These are phyloP conservation scores for Coemansia sp. DNA, from an alignment of 192 early-diverging fungal species.

Conservation along the genomic window DNA sequence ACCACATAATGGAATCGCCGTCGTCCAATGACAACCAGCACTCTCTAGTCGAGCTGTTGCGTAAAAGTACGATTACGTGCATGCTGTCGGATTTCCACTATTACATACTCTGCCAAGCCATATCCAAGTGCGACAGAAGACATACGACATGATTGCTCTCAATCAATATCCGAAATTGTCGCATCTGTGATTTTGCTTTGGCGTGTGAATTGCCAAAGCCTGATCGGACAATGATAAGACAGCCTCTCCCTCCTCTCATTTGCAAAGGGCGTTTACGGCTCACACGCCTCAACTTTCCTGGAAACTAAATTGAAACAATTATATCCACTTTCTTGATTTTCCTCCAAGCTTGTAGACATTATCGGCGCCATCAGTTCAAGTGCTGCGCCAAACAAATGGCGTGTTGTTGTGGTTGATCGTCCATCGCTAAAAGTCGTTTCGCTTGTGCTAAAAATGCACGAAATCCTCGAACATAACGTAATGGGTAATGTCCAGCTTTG, in stretches of 20 bases:
- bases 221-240: slow-evolving; percentile 1
- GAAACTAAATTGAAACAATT: neutral
- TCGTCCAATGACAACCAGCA: neutral
- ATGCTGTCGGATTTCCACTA: neutral
- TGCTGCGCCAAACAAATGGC: slow-evolving; percentile 39
- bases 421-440: slow-evolving; percentile 52
- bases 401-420: slow-evolving; percentile 51
- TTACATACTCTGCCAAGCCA: neutral
- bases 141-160: neutral
- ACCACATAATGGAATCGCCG: neutral
- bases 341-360: slow-evolving; percentile 26
- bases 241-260: neutral
- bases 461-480: slow-evolving; percentile 49
- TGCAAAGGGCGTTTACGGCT: neutral
- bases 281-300: neutral
- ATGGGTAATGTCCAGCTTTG: slow-evolving; percentile 27
- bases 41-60: slow-evolving; percentile 43
- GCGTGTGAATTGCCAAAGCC: neutral
- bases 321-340: neutral
- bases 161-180: neutral
- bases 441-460: slow-evolving; percentile 48
- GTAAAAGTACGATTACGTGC: slow-evolving; percentile 24
- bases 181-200: neutral
- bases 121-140: neutral
- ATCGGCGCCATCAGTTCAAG: slow-evolving; percentile 41